A percentile compares a stretch with the other conserved stretches of the same genome.
These are phyloP conservation scores for Haplosporangium gracile DNA, from an alignment of 192 early-diverging fungal genomes.

Conservation along the genomic window DNA sequence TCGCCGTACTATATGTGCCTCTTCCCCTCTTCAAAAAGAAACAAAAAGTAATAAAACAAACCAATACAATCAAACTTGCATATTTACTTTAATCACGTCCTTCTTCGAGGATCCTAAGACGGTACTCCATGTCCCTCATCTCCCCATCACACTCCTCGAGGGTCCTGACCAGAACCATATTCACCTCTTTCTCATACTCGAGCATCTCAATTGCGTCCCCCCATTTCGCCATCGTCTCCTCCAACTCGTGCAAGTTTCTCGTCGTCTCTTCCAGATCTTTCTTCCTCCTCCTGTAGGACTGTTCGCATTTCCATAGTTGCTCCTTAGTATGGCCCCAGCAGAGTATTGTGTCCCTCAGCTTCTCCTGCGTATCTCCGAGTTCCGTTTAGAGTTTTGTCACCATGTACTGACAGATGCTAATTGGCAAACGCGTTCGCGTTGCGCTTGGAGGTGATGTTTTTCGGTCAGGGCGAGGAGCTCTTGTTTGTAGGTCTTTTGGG, in stretches of 20 bases:
- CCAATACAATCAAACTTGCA: not conserved
- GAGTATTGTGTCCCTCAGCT: slow-evolving; percentile 17
- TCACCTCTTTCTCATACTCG: slow-evolving; percentile 24
- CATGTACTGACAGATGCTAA: slow-evolving; percentile 34
- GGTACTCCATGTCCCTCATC: slow-evolving; percentile 39
- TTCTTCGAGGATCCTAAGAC: slow-evolving; percentile 16
- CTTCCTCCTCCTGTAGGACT: slow-evolving; percentile 20
- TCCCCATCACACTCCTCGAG: slow-evolving; percentile 22
- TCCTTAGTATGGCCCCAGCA: slow-evolving; percentile 45
- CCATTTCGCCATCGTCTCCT: slow-evolving; percentile 27
- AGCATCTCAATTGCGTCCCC: slow-evolving; percentile 37
- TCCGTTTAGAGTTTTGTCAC: slow-evolving; percentile 30
- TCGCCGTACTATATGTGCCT: not conserved
- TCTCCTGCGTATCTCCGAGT: slow-evolving; percentile 29
- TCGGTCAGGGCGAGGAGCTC: slow-evolving; percentile 22
- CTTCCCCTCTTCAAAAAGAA: not conserved
- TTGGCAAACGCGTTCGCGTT: slow-evolving; percentile 35
- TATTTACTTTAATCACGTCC: slow-evolving; percentile 11
- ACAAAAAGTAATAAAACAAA: not conserved
- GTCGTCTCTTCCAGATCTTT: slow-evolving; percentile 35
- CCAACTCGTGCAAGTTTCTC: slow-evolving; percentile 29
- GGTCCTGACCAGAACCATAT: slow-evolving; percentile 13
- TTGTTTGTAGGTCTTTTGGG: not conserved
- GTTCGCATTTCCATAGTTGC: slow-evolving; percentile 33
- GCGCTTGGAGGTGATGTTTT: slow-evolving; percentile 35